Percentiles rank a stretch among this genome's conserved stretches.
phyloP scores from a whole-genome alignment of 1,139 yeast species.

The Geotrichum bryndzae region DNA sequence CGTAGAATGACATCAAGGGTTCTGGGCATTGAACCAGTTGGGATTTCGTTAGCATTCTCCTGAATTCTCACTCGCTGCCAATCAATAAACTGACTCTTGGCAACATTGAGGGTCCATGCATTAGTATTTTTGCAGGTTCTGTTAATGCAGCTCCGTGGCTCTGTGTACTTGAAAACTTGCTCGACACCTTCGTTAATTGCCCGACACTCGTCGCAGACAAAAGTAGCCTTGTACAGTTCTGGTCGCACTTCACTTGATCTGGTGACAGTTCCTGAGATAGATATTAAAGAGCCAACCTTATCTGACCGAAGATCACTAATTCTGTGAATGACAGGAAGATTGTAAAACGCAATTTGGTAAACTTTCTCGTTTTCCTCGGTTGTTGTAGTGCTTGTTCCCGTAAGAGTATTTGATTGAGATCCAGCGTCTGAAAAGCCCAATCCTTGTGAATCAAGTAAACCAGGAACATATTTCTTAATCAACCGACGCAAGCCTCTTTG shows the following conservation, averaged over 20 bases:
- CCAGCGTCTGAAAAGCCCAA: conserved; percentile 21
- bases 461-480: conserved; percentile 72
- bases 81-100: conserved; percentile 84
- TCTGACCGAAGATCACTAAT: conserved; percentile 88
- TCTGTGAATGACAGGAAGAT: conserved; percentile 74
- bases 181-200: conserved; percentile 85
- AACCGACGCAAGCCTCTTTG: conserved; percentile 67
- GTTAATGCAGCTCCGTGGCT: conserved; percentile 86
- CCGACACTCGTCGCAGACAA: conserved; percentile 84
- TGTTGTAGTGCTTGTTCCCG: conserved; percentile 30
- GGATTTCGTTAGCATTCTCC: conserved; percentile 91
- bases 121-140: conserved; percentile 85
- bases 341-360: conserved; percentile 85
- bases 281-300: conserved; percentile 75
- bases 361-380: conserved; percentile 58
- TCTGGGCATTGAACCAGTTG: conserved; percentile 98
- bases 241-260: conserved; percentile 97
- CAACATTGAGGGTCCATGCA: conserved; percentile 74
- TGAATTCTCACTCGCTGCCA: conserved; percentile 98
- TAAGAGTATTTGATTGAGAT: conserved; percentile 22
- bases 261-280: conserved; percentile 93
- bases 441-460: conserved; percentile 46
- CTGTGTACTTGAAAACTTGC: conserved; percentile 89
- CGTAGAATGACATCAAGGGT: conserved; percentile 87
- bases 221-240: conserved; percentile 79